These are phyloP conservation scores for Pestalotiopsis sp. DNA, from an alignment of 2,329 filamentous ascomycete species.

Conservation along the genomic window DNA sequence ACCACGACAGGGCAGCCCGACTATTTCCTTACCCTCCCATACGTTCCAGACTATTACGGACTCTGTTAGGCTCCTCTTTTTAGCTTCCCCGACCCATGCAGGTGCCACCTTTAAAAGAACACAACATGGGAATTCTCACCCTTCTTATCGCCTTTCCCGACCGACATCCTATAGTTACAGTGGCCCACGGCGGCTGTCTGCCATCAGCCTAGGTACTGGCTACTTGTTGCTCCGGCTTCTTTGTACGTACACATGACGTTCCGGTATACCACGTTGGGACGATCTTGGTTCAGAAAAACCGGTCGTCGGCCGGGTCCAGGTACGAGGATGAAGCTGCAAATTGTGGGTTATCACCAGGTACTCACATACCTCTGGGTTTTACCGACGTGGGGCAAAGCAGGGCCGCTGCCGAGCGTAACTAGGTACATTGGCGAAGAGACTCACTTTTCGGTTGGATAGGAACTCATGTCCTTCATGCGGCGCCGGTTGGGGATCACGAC, in stretches of 20 bases:
- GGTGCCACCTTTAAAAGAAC: not conserved
- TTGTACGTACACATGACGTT: slow-evolving; percentile 2
- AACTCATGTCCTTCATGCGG: not conserved
- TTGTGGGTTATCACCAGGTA: not conserved
- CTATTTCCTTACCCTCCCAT: not conserved
- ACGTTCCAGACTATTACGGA: slow-evolving; percentile 3
- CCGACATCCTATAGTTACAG: not conserved
- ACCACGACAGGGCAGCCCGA: not conserved
- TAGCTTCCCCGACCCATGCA: slow-evolving; percentile 1
- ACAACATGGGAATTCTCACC: not conserved
- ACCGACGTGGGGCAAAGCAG: slow-evolving; percentile 1
- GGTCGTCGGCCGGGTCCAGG: not conserved
- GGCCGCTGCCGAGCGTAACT: not conserved
- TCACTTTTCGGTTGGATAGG: not conserved
- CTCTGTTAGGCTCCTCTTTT: slow-evolving; percentile 1
- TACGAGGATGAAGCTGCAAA: not conserved
- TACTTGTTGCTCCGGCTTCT: not conserved
- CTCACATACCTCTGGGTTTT: not conserved
- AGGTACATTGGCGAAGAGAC: not conserved
- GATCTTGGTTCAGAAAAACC: not conserved
- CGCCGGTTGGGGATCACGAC: not conserved
- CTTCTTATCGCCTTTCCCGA: slow-evolving; percentile 1
- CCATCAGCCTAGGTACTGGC: not conserved
- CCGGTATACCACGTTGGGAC: not conserved
- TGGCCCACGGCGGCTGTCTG: not conserved